Evolutionary conservation across 2,329 filamentous ascomycete genomes (phyloP), one percentile per base, ranked within the genome.

Genomic region (Chaetoscypha palmicola): DNA sequence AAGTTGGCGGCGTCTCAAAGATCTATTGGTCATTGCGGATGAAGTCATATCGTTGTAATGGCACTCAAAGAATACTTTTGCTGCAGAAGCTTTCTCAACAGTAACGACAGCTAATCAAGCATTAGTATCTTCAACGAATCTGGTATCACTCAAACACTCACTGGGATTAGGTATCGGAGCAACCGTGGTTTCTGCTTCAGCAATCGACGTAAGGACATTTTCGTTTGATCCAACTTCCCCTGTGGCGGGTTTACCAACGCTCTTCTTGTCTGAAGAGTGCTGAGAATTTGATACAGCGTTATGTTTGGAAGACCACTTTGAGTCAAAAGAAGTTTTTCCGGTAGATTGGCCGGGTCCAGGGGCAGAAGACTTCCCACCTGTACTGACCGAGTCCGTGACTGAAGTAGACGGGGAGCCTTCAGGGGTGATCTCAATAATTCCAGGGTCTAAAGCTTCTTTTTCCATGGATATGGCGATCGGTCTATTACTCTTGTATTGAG

Each of bases 21-120:
- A 73, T 0, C 86, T 77, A 42, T 79, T 71, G 3, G 73, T 76
- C 1, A 71, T 66, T 2, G 68, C 67, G 20, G 69, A 69, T 3
- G 68, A 66, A 2, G 87, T 68, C 5, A 88, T 62, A n/a, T 79
- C 69, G 54, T 90, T 83, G 67, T 86, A 96, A 56, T 90, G 78
- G 0, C 81, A 87, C 63, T 97, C 92, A 8, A 97, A 73, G 56
- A 80, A 94, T 16, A 94, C 78, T 62, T 94, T 96, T 33, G 87
- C 83, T 0, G 86, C 83, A 0, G 88, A 80, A 2, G 82, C 77
- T 48, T 76, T 79, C 65, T 97, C 91, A 0, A 88, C 82, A 0
- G 89, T 94, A 2, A 59, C 47, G 19, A 62, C 46, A 44, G 60
- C 59, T 62, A 35, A 2, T 3, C 16, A 3, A 19, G 4, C 30